Evolutionary conservation across 768 basidiomycete genomes (phyloP).

Genomic region (Leccinum rimulosum): DNA sequence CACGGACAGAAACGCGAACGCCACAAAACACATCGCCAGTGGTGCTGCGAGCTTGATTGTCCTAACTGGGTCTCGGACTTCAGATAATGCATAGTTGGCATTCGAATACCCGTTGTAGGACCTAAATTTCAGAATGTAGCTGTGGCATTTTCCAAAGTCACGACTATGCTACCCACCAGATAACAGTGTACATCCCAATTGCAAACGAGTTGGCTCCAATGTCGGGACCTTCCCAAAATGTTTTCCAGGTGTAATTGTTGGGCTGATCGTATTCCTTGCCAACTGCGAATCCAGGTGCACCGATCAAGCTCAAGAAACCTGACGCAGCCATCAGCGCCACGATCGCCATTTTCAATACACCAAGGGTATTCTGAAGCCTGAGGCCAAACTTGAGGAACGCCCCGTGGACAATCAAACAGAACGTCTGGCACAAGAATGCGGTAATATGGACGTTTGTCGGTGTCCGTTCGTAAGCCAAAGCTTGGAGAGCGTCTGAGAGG

Average conservation of each 20-base stretch:
- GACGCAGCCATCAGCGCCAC: conserved; percentile 49
- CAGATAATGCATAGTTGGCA: conserved; percentile 72
- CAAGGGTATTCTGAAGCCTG: conserved; percentile 61
- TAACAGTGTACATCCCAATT: conserved; percentile 64
- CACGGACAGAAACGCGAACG: conserved; percentile 57
- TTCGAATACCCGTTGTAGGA: conserved; percentile 72
- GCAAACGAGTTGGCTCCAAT: conserved; percentile 59
- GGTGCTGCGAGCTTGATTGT: conserved; percentile 73
- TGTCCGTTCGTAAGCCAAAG: conserved; percentile 45
- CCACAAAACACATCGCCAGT: conserved; percentile 58
- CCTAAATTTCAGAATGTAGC: conserved; percentile 39
- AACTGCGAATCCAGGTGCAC: conserved; percentile 49
- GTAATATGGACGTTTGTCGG: conserved; percentile 48
- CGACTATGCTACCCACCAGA: conserved; percentile 46
- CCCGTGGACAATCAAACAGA: conserved; percentile 57
- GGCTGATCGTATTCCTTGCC: conserved; percentile 51
- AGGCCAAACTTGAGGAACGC: conserved; percentile 52
- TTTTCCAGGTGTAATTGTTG: conserved; percentile 56
- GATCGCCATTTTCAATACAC: conserved; percentile 57
- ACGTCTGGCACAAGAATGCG: conserved; percentile 55
- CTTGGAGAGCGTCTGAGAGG: conserved; percentile 55
- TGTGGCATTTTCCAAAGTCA: neutral
- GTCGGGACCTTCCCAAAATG: conserved; percentile 62
- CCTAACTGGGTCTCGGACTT: conserved; percentile 64
- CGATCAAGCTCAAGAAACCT: conserved; percentile 51